Evolutionary conservation across 345 rosid genomes (phyloP).

Genomic region (Camelina neglecta): DNA sequence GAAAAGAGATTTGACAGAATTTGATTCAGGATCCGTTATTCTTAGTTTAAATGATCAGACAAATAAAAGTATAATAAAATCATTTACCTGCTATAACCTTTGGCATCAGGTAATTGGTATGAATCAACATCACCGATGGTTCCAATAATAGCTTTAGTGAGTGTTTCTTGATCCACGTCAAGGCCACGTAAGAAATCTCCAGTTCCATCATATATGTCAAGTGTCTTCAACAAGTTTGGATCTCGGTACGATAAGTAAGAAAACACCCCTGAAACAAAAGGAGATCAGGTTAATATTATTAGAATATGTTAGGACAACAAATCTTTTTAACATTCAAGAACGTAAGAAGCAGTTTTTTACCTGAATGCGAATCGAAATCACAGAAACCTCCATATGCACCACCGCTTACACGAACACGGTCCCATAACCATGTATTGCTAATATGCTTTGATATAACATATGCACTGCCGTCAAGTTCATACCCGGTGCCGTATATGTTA

Average conservation of each 20-base stretch:
- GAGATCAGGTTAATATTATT: not conserved
- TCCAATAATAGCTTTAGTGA: conserved; percentile 93
- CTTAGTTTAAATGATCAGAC: not conserved
- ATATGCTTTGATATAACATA: conserved; percentile 91
- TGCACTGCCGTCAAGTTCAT: conserved; percentile 84
- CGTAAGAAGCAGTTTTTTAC: conserved; percentile 40
- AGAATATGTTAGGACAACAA: not conserved
- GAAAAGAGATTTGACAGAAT: conserved; percentile 19
- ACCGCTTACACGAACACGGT: conserved; percentile 93
- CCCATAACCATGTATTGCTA: conserved; percentile 97
- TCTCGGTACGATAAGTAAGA: conserved; percentile 90
- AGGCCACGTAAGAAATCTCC: conserved; percentile 79
- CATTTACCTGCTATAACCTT: conserved; percentile 91
- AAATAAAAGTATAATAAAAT: not conserved
- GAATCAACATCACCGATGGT: conserved; percentile 95
- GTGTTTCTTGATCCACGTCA: conserved; percentile 84
- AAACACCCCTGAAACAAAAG: conserved; percentile 65
- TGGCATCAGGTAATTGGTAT: conserved; percentile 97
- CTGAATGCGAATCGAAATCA: conserved; percentile 93
- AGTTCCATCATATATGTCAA: conserved; percentile 85
- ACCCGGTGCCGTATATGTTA: conserved; percentile 75
- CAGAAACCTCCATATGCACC: conserved; percentile 99
- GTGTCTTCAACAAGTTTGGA: conserved; percentile 89
- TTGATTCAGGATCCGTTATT: conserved; percentile 7
- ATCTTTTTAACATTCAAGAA: not conserved